Evolutionary conservation across 768 basidiomycete genomes (phyloP), one percentile per base, ranked within the genome.

Genomic region (Tulasnella sp.): DNA sequence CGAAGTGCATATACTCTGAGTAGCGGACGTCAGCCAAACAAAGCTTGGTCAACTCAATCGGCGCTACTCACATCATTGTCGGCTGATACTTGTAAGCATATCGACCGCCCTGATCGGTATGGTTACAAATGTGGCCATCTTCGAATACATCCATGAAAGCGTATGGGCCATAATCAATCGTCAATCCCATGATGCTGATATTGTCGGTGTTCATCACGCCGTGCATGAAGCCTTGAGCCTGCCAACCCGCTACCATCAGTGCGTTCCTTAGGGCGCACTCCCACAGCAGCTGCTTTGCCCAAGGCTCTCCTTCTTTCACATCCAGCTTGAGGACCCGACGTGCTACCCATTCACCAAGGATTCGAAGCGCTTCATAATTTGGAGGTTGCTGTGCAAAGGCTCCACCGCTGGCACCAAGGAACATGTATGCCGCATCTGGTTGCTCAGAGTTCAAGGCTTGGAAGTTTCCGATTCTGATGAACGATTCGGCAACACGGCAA

Each of bases 121-220:
- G 94, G 76, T 95, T 98, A 82, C 95, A 98, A 69, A 98, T 89
- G 76, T 97, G 95, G 67, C 83, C 81, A 0, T 87, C 78, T 75
- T 96, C 89, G 76, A 90, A 98, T 3, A 94, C 87, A 77, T 98
- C 95, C 95, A 96, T 97, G 81, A 94, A 95, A 0, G 93, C 91
- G 75, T 90, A 97, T 36, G 95, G 95, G 64, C 82, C 93, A 74
- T 82, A 85, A 75, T 86, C 84, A 70, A 86, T 84, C 3, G 83
- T 85, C 26, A 82, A 75, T 2, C 84, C 84, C 34, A 82, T 76
- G 52, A 85, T 78, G 19, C 80, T 80, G 85, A 72, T 75, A 90
- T 96, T 97, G 82, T 98, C 96, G 1, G 95, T 96, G 78, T 98
- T 98, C 76, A 99, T 94, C 41, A 99, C 96, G 0, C 94, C 94